Base-by-base conservation (phyloP, 768 basidiomycete species). In the Phaeotremella skinneri region DNA sequence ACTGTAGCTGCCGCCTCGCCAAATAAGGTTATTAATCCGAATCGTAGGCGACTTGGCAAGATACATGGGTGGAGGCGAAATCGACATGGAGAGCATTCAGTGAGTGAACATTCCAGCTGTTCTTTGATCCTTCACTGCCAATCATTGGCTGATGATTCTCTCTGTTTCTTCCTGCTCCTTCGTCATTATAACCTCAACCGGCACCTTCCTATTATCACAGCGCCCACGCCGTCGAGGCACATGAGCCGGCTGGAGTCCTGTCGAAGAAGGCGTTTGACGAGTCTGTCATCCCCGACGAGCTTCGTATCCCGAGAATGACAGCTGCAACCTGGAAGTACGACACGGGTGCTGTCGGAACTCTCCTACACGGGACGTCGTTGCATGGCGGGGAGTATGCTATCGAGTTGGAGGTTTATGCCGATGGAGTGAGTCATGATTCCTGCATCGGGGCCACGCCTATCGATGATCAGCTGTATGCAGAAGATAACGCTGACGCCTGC, bases 301-400 rank as follows among this genome's bases (percentile, higher is more conserved):
- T 93, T 77, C 84, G 94, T 62, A 91, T 97, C 65, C 91, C 94
- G 26, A 87, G 94, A 72, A 90, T 90, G 54, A 97, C 93, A 16
- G 81, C 88, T n/a, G 92, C 94, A 30, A 89, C 85, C 27, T 97
- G 94, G 92, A 98, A 97, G 81, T 98, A 97, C 75, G 87, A 89
- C 64, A 90, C 82, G 53, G 94, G 94, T 4, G 94, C 93, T 29
- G 89, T 97, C 26, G 94, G 94, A 23, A 87, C 84, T 59, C 86
- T 98, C 75, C 87, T 85, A 2, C 94, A 98, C 68, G 81, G 89
- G 39, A 87, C 87, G 52, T 87, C 88, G 16, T 83, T 98, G 37
- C 94, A 97, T 70, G 94, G 91, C 51, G 85, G 81, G 63, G 84
- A 91, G 74, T 97, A 96, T 78, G 89, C 89, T 68, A 94, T 91